phyloP scores from a whole-genome alignment of 257 asterid genomes.

The Nicotiana undulata region DNA sequence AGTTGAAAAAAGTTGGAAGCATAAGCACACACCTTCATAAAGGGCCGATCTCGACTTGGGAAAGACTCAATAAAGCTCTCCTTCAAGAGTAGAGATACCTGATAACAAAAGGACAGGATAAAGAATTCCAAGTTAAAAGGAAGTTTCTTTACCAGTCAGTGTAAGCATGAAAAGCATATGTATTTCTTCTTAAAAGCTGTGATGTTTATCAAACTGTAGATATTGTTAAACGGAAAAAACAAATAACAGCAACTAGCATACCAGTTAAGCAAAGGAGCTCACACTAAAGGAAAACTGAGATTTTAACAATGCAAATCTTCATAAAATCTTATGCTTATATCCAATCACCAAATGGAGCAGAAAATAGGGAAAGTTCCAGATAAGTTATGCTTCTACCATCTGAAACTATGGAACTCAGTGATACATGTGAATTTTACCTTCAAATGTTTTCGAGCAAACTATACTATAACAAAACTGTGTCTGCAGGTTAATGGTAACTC shows the following conservation, averaged over 20 bases:
- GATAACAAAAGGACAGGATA: constrained; percentile 2
- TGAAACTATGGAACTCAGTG: background rate
- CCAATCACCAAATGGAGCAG: background rate
- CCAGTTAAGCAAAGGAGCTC: background rate
- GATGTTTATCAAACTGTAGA: background rate
- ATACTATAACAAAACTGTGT: background rate
- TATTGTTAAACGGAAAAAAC: background rate
- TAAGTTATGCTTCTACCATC: background rate
- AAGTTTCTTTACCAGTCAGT: background rate
- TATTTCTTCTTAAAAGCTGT: background rate
- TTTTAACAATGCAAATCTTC: background rate
- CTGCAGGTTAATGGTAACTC: background rate
- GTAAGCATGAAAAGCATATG: background rate
- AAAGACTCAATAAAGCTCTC: constrained; percentile 97
- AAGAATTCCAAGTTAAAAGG: background rate
- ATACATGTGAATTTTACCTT: background rate
- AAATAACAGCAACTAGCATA: background rate
- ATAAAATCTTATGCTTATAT: background rate
- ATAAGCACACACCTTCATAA: constrained; percentile 66
- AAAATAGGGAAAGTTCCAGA: background rate
- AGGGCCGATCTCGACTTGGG: constrained; percentile 80
- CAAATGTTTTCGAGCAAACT: background rate
- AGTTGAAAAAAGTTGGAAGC: background rate
- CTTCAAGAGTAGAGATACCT: constrained; percentile 92
- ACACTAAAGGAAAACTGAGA: background rate